A percentile compares a stretch with the other conserved stretches of the same genome.
Evolutionary conservation across 2,329 filamentous ascomycete genomes (phyloP).

Genomic region (Davidsoniella eucalypti): DNA sequence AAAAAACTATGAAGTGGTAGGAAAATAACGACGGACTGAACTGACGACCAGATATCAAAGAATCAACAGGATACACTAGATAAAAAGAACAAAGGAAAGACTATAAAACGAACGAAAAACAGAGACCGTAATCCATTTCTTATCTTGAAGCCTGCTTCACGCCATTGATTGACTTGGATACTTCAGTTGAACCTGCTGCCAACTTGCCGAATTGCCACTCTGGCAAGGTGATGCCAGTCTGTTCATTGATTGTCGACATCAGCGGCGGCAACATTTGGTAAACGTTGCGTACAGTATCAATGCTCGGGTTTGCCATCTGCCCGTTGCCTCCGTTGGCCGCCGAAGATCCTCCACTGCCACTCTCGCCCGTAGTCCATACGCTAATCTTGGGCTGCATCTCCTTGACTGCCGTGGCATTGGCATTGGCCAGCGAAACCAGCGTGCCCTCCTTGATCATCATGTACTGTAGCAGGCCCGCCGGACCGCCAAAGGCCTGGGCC

Average conservation of each 20-base stretch:
- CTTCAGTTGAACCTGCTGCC: constrained; percentile 18
- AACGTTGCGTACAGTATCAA: constrained; percentile 59
- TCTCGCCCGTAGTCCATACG: constrained; percentile 67
- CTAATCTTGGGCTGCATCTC: constrained; percentile 80
- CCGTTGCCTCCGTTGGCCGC: constrained; percentile 13
- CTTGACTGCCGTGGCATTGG: constrained; percentile 58
- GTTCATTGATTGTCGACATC: constrained; percentile 72
- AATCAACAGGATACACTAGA: not conserved
- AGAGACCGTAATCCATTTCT: not conserved
- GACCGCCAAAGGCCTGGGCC: constrained; percentile 57
- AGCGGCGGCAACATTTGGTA: constrained; percentile 75
- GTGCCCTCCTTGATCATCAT: constrained; percentile 76
- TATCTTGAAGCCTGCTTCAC: constrained; percentile 2
- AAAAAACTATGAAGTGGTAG: not conserved
- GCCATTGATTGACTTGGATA: constrained; percentile 16
- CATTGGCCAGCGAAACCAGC: constrained; percentile 60
- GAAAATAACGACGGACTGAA: not conserved
- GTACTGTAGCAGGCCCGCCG: constrained; percentile 63
- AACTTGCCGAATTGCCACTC: constrained; percentile 51
- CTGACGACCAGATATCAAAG: not conserved
- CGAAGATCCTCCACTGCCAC: constrained; percentile 24
- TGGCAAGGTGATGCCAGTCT: constrained; percentile 69
- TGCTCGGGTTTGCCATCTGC: constrained; percentile 15
- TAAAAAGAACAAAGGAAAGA: not conserved
- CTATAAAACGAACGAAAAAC: not conserved